Evolutionary conservation across 495 filamentous ascomycete genomes (phyloP), one percentile per base, ranked within the genome.

Genomic region (Massariosphaeria phaeospora): DNA sequence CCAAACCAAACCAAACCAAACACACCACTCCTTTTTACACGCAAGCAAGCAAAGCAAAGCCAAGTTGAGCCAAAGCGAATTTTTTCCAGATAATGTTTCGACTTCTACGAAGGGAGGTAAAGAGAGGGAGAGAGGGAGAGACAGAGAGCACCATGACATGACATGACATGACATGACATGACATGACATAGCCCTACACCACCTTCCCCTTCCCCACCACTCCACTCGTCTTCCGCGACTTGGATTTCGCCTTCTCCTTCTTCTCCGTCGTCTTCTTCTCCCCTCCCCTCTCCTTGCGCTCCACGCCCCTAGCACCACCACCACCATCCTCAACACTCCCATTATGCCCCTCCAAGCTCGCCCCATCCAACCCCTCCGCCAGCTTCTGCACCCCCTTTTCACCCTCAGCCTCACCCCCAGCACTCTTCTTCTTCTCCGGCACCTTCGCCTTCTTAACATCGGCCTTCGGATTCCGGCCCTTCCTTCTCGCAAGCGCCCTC

Each of bases 401-500:
- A 11, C 42, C 48, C 27, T 40, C 24, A 36, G n/a, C n/a, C n/a
- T n/a, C n/a, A n/a, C n/a, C n/a, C n/a, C n/a, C n/a, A n/a, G n/a
- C n/a, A n/a, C n/a, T n/a, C n/a, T n/a, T n/a, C n/a, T n/a, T n/a
- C n/a, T 54, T 54, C 20, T 59, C 40, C 42, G 34, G 24, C 51
- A 44, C 45, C 63, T 69, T 73, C 43, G 72, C 67, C 52, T 69
- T 73, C 47, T 65, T 60, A 39, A 57, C 21, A 18, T 48, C 51
- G 15, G 57, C 79, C 70, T 79, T 84, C 3, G 82, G 82, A 74
- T 84, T 76, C 26, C 82, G 67, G 24, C 84, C 84, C 70, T 85
- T 88, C 69, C 76, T 79, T 50, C 80, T 78, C 61, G 84, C 60
- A 41, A 71, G 69, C 64, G 75, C 79, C 39, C 76, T 76, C 65